Evolutionary conservation across 805 yeast genomes (phyloP).

Genomic region (Millerozyma miso): DNA sequence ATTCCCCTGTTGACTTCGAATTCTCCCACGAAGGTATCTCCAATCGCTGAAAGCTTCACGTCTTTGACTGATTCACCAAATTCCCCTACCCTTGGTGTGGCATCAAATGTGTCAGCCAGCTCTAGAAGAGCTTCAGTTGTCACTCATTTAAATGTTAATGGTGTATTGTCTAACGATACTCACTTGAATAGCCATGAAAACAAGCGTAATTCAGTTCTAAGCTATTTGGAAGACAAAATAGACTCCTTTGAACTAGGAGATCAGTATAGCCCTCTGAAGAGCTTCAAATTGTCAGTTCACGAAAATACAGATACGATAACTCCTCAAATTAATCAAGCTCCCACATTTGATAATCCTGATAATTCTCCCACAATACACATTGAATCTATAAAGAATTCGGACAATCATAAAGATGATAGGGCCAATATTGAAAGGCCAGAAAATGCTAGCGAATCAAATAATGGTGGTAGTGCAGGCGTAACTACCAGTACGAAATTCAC

Average conservation of each 20-base stretch:
- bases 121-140: conserved; percentile 38
- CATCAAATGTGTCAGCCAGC: conserved; percentile 8
- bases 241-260: conserved; percentile 36
- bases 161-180: conserved; percentile 30
- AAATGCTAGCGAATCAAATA: neutral
- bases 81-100: conserved; percentile 4
- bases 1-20: conserved; percentile 34
- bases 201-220: conserved; percentile 36
- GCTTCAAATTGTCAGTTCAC: neutral
- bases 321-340: conserved; percentile 29
- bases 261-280: conserved; percentile 20
- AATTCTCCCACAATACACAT: conserved; percentile 11
- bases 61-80: conserved; percentile 5
- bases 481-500: neutral
- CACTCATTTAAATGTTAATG: conserved; percentile 41
- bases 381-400: neutral
- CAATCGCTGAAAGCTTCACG: conserved; percentile 8
- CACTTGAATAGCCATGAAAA: conserved; percentile 19
- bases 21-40: conserved; percentile 33
- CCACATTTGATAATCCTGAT: conserved; percentile 21
- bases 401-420: neutral
- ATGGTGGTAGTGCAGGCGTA: neutral
- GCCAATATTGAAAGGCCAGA: neutral
- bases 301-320: conserved; percentile 10
- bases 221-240: conserved; percentile 43